Evolutionary conservation across 2,329 filamentous ascomycete species (phyloP).

Genomic region (Penicillium sp.): DNA sequence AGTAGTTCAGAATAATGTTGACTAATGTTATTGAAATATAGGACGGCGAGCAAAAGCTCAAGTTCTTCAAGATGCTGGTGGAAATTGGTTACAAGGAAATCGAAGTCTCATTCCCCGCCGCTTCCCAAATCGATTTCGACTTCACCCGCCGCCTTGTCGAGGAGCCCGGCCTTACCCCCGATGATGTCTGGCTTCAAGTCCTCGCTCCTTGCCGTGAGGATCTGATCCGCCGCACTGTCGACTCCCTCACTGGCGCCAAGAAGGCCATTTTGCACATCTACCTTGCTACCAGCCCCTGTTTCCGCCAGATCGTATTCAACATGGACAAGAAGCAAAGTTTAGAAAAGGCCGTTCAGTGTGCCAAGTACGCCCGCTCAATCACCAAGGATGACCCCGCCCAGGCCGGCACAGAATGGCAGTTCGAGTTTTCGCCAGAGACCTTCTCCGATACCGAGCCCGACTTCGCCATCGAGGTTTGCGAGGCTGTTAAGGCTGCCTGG

Average conservation of each 20-base stretch:
- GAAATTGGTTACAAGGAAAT: constrained; percentile 97
- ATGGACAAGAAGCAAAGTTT: constrained; percentile 81
- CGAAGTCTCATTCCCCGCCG: constrained; percentile 92
- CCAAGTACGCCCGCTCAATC: constrained; percentile 81
- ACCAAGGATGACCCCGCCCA: constrained; percentile 72
- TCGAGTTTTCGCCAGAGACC: constrained; percentile 54
- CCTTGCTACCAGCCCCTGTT: constrained; percentile 93
- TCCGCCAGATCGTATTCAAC: constrained; percentile 86
- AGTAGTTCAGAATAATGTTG: constrained; percentile 23
- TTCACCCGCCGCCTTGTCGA: constrained; percentile 86
- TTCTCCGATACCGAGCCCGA: constrained; percentile 90
- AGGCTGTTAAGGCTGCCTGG: constrained; percentile 94
- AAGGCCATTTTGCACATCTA: constrained; percentile 96
- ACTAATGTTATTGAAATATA: constrained; percentile 36
- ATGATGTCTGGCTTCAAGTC: constrained; percentile 90
- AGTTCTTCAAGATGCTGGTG: constrained; percentile 91
- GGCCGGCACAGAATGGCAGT: constrained; percentile 58
- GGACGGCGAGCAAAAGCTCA: constrained; percentile 94
- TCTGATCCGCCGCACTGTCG: constrained; percentile 84
- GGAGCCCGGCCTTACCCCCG: constrained; percentile 77
- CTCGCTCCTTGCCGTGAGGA: constrained; percentile 90
- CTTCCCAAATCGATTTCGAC: constrained; percentile 93
- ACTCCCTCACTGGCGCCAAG: constrained; percentile 83
- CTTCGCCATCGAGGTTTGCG: constrained; percentile 78
- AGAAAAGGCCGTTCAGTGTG: constrained; percentile 79